These are phyloP conservation scores for Penicillium fimorum DNA, from an alignment of 495 filamentous ascomycete genomes.

Conservation along the genomic window DNA sequence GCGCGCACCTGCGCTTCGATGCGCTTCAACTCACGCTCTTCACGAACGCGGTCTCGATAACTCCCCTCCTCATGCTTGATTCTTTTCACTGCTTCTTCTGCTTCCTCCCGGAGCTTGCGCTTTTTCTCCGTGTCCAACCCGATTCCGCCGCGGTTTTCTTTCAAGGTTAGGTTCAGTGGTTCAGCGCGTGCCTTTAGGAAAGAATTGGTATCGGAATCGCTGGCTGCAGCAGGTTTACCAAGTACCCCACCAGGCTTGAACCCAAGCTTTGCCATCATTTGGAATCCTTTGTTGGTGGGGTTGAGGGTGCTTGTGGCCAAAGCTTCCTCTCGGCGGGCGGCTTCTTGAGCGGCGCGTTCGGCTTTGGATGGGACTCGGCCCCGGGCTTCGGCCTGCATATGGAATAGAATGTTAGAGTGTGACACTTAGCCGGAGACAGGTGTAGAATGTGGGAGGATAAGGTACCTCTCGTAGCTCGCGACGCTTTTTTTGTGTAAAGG, in stretches of 20 bases:
- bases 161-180: constrained; percentile 67
- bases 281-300: constrained; percentile 72
- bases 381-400: constrained; percentile 42
- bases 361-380: constrained; percentile 66
- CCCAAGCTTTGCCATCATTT: constrained; percentile 97
- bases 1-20: constrained; percentile 64
- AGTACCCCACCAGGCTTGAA: constrained; percentile 72
- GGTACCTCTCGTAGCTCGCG: constrained; percentile 56
- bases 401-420: constrained; percentile 1
- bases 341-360: constrained; percentile 70
- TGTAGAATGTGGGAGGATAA: constrained; percentile 5
- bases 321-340: constrained; percentile 68
- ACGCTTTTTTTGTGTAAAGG: constrained; percentile 54
- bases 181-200: constrained; percentile 48
- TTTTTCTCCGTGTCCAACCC: constrained; percentile 81
- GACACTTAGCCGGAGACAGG: background rate
- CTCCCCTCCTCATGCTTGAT: constrained; percentile 66
- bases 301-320: constrained; percentile 67
- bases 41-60: constrained; percentile 70
- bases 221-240: constrained; percentile 49
- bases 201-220: background rate
- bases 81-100: constrained; percentile 57
- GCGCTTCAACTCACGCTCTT: constrained; percentile 69
- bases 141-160: constrained; percentile 83
- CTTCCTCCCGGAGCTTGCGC: constrained; percentile 70